A percentile compares a stretch with the other conserved stretches of the same genome.
These are phyloP conservation scores for Linum trigynum DNA, from an alignment of 345 rosid species.

Conservation along the genomic window DNA sequence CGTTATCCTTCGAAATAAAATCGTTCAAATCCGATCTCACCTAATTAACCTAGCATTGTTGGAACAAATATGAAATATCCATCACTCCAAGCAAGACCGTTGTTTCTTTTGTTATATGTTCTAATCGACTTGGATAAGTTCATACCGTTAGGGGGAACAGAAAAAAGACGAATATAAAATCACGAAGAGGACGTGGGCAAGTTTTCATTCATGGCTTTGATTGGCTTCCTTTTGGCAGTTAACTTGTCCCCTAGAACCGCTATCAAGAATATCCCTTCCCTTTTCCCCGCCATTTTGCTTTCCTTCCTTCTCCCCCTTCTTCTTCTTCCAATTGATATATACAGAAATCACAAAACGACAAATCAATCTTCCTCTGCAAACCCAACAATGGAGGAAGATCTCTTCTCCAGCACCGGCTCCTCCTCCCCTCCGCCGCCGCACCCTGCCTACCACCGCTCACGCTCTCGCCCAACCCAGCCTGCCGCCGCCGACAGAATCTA, in stretches of 20 bases:
- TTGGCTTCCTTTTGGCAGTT: neutral
- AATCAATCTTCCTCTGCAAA: neutral
- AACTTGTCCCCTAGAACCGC: conserved; percentile 21
- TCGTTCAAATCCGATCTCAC: no score
- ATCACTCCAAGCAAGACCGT: no score
- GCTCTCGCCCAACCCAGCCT: conserved; percentile 33
- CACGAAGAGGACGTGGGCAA: no score
- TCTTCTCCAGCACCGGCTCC: conserved; percentile 3
- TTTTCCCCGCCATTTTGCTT: conserved; percentile 1
- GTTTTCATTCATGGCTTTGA: no score
- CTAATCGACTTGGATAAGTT: no score
- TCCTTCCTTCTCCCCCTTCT: neutral
- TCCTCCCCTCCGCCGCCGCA: neutral
- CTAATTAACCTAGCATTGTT: no score
- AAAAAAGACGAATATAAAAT: no score
- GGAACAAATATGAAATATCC: no score
- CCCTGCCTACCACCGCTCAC: conserved; percentile 14
- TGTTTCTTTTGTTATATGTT: no score
- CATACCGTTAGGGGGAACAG: no score
- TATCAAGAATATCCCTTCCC: conserved; percentile 37
- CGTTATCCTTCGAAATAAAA: no score
- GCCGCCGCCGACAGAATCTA: conserved; percentile 43
- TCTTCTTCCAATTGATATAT: neutral
- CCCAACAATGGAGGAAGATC: conserved; percentile 36
- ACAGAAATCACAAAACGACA: no score